A percentile compares a stretch with the other conserved stretches of the same genome.
Conservation (phyloP, 1,284 basidiomycete species). For the Ustanciosporium gigantosporum region DNA sequence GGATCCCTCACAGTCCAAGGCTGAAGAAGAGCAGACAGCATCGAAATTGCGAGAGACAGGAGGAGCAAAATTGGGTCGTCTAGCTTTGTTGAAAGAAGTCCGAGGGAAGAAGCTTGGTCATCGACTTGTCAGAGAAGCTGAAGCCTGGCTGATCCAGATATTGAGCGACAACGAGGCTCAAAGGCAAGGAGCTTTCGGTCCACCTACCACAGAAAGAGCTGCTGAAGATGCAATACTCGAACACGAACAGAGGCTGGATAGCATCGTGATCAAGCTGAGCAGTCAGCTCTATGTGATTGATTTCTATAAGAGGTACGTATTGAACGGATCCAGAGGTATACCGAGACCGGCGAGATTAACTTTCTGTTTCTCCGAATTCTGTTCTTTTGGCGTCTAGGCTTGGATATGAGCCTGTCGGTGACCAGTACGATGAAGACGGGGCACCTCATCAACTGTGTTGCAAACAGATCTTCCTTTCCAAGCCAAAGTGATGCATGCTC, state of each 20-base stretch:
- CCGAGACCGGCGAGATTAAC: too few species aligned
- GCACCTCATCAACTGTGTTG: constrained; percentile 32
- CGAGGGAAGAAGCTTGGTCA: constrained; percentile 33
- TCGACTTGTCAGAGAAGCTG: constrained; percentile 18
- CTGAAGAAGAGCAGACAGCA: constrained; percentile 16
- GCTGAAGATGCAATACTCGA: neutral
- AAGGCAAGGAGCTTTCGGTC: constrained; percentile 25
- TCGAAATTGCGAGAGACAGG: constrained; percentile 8
- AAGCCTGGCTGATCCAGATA: constrained; percentile 12
- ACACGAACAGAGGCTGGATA: constrained; percentile 8
- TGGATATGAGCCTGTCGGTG: constrained; percentile 28
- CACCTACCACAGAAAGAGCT: constrained; percentile 3
- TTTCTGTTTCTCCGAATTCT: too few species aligned
- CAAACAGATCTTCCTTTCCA: constrained; percentile 24
- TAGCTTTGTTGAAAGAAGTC: constrained; percentile 29
- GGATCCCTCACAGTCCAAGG: constrained; percentile 19
- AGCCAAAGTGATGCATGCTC: too few species aligned
- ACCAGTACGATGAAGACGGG: constrained; percentile 32
- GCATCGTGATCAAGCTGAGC: constrained; percentile 40
- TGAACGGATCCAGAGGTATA: too few species aligned
- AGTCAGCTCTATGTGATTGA: constrained; percentile 33
- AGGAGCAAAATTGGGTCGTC: constrained; percentile 29
- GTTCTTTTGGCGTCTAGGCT: too few species aligned
- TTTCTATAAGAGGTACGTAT: constrained; percentile 33
- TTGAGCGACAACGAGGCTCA: constrained; percentile 5